These are phyloP conservation scores for Cubamyces lactineus DNA, from an alignment of 768 basidiomycete genomes.

Conservation along the genomic window DNA sequence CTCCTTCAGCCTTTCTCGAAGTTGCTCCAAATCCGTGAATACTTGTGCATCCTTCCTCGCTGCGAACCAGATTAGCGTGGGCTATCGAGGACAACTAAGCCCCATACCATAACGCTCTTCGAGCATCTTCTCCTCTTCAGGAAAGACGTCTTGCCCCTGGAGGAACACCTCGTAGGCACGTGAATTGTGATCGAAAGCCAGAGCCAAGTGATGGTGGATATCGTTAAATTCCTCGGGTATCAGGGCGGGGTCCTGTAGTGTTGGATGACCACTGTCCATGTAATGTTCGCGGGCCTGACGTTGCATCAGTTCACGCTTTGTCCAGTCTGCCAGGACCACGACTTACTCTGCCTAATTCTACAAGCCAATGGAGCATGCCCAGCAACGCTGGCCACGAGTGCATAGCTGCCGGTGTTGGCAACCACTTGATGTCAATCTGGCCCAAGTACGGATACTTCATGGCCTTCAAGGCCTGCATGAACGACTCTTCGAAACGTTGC, in stretches of 20 bases:
- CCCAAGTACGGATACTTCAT: conserved; percentile 82
- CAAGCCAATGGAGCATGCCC: conserved; percentile 92
- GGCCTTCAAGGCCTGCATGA: conserved; percentile 72
- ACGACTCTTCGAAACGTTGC: conserved; percentile 79
- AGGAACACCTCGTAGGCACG: conserved; percentile 72
- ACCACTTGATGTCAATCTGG: conserved; percentile 81
- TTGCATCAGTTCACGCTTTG: neutral
- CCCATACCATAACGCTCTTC: conserved; percentile 77
- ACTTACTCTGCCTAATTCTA: conserved; percentile 78
- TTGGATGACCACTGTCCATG: conserved; percentile 65
- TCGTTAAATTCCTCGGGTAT: conserved; percentile 80
- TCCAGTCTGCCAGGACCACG: neutral
- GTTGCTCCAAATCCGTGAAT: conserved; percentile 62
- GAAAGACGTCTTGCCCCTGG: conserved; percentile 66
- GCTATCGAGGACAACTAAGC: conserved; percentile 5
- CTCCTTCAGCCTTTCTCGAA: conserved; percentile 50
- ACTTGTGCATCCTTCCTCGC: conserved; percentile 76
- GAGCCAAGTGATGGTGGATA: conserved; percentile 69
- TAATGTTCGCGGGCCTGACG: conserved; percentile 45
- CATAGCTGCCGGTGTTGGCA: conserved; percentile 86
- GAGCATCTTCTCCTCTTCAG: conserved; percentile 68
- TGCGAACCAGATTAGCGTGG: conserved; percentile 31
- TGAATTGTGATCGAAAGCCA: conserved; percentile 76
- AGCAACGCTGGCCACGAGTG: conserved; percentile 92
- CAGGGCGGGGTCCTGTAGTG: conserved; percentile 60